Evolutionary conservation across 176 grass and related monocot genomes (phyloP).

Genomic region (Pontederia paniculata): DNA sequence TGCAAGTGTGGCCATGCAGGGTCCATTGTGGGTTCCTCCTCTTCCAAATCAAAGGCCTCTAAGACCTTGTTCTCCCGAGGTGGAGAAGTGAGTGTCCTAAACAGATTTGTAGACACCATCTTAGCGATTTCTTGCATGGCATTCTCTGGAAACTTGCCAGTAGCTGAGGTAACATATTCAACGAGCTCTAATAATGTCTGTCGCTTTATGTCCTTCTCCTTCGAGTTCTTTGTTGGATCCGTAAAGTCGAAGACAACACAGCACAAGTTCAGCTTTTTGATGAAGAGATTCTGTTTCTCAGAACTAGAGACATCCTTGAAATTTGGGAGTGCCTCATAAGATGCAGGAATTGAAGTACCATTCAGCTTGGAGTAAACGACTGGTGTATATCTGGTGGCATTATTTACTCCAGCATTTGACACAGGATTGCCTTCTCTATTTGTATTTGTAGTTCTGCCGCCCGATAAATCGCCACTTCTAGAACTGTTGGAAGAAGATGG

Average conservation of each 20-base stretch:
- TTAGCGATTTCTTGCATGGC: slow-evolving; percentile 22
- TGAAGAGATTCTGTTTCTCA: slow-evolving; percentile 20
- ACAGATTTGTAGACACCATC: slow-evolving; percentile 24
- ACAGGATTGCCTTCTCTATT: not conserved
- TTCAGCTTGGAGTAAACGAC: slow-evolving; percentile 10
- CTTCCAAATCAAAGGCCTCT: slow-evolving; percentile 18
- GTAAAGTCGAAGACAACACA: slow-evolving; percentile 20
- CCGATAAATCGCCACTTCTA: slow-evolving; percentile 9
- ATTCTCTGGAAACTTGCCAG: slow-evolving; percentile 22
- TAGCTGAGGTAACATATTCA: slow-evolving; percentile 16
- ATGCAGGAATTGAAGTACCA: slow-evolving; percentile 2
- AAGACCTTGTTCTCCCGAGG: slow-evolving; percentile 19
- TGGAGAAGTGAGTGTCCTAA: slow-evolving; percentile 12
- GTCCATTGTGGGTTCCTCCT: slow-evolving; percentile 23
- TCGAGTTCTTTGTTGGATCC: slow-evolving; percentile 18
- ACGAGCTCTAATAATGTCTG: slow-evolving; percentile 25
- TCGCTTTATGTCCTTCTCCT: slow-evolving; percentile 21
- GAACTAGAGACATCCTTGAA: slow-evolving; percentile 19
- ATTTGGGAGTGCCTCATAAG: slow-evolving; percentile 17
- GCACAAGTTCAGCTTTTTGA: slow-evolving; percentile 19
- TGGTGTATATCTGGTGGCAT: slow-evolving; percentile 2
- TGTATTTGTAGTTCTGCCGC: not conserved
- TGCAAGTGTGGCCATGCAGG: slow-evolving; percentile 23
- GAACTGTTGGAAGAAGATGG: slow-evolving; percentile 7
- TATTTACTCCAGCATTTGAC: slow-evolving; percentile 1